Base-by-base conservation (phyloP, 2,329 filamentous ascomycete species). In the Tolypocladium nubicola region DNA sequence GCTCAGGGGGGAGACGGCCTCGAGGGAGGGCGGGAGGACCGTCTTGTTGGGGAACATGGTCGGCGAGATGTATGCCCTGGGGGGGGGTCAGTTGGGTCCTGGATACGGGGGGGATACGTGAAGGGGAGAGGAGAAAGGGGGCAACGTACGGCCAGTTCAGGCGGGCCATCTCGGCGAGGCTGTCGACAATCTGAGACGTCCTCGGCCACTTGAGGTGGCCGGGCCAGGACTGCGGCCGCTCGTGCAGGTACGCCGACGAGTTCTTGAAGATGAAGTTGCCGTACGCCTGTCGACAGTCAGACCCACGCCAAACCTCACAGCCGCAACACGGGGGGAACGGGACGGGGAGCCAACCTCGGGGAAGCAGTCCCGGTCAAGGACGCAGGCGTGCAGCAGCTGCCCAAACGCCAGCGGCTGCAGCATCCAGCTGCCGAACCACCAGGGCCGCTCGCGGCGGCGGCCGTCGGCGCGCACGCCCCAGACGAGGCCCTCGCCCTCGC, bases 381-480 rank as follows among this genome's bases (percentile, higher is more conserved):
- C 79, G 63, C 86, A 83, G 0, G 89, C 85, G 70, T 92, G 86
- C 54, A 92, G 74, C 61, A 93, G 75, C 75, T 93, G 89, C 10
- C 88, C 89, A 66, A 84, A 86, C 1, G 87, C 84, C 37, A 92
- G 67, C 1, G 89, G 89, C 76, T 90, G 89, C 64, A 92, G 69
- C 76, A 92, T 76, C 88, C 89, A 93, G 69, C 87, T 90, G 26
- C 89, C 89, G 75, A 88, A 89, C 89, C 89, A 93, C 83, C 84
- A 87, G 0, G 92, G 91, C 54, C 82, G 73, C 63, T 86, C 81
- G 63, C 84, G 80, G 65, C 81, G 81, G 26, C 65, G 60, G 8
- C 76, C 79, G 62, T 77, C 77, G 77, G 64, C 23, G 26, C 45
- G 45, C 7, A 74, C 75, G 2, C 82, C 83, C 84, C 84, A 87